Percentiles rank a stretch among this genome's conserved stretches.
Conservation (phyloP, 495 filamentous ascomycete species). For the Staphylotrichum longicolle region DNA sequence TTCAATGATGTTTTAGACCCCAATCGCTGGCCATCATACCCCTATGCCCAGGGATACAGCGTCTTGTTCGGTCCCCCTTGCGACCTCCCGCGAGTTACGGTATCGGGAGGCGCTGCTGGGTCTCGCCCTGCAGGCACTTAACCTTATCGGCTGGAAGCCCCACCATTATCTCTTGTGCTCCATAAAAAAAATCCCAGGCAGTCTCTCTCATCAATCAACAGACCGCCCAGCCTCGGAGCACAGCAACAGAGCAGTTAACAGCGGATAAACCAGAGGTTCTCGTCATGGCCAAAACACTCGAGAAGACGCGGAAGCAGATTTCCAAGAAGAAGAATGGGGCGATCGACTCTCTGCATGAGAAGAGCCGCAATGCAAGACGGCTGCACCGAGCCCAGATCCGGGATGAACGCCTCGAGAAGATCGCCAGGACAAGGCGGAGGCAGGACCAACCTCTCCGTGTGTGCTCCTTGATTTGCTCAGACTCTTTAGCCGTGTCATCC, state of each 20-base stretch:
- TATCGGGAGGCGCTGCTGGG: too few relatives aligned
- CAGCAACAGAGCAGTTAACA: not conserved
- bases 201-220: not conserved
- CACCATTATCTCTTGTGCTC: constrained; percentile 4
- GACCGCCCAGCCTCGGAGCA: not conserved
- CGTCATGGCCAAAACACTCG: constrained; percentile 70
- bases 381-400: constrained; percentile 70
- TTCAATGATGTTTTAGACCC: too few relatives aligned
- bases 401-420: constrained; percentile 71
- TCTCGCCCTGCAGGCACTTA: constrained; percentile 5
- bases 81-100: too few relatives aligned
- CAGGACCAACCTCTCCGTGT: constrained; percentile 66
- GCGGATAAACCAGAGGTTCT: not conserved
- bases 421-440: constrained; percentile 60
- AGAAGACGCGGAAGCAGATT: constrained; percentile 82
- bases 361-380: constrained; percentile 73
- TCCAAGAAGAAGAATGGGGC: constrained; percentile 69
- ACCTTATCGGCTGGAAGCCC: constrained; percentile 7
- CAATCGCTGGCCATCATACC: too few relatives aligned
- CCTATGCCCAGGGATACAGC: too few relatives aligned
- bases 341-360: constrained; percentile 71
- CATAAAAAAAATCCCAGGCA: constrained; percentile 15
- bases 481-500: too few relatives aligned
- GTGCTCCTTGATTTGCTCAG: constrained; percentile 22
- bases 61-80: too few relatives aligned